Percentiles rank a stretch among this genome's conserved stretches.
Evolutionary conservation across 495 filamentous ascomycete species (phyloP).

Genomic region (Acidomyces sp.): DNA sequence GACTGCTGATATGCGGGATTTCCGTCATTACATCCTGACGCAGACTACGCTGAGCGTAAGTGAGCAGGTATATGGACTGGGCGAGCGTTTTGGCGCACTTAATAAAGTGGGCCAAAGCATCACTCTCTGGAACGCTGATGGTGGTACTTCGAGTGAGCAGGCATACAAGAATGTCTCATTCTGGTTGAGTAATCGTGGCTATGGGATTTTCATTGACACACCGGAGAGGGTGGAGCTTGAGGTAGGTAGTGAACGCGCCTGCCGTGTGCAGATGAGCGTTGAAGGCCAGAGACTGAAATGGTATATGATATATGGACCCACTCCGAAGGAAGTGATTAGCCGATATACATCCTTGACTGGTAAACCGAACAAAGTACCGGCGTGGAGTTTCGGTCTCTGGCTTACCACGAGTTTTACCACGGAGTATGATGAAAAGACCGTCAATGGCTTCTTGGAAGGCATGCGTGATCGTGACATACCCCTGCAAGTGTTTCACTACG

Average conservation of each 20-base stretch:
- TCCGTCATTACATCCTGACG: constrained; percentile 9
- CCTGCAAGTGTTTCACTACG: constrained; percentile 58
- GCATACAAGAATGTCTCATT: constrained; percentile 67
- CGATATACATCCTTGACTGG: constrained; percentile 53
- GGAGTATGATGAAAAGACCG: constrained; percentile 50
- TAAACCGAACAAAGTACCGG: constrained; percentile 43
- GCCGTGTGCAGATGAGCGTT: constrained; percentile 47
- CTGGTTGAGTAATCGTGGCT: constrained; percentile 53
- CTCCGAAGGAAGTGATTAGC: constrained; percentile 52
- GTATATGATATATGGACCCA: constrained; percentile 53
- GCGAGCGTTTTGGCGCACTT: constrained; percentile 57
- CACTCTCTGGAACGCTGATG: constrained; percentile 59
- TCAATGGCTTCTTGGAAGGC: constrained; percentile 52
- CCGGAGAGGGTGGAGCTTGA: constrained; percentile 31
- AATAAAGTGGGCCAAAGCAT: constrained; percentile 58
- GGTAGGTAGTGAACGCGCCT: constrained; percentile 52
- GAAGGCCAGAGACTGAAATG: constrained; percentile 46
- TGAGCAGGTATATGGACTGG: constrained; percentile 56
- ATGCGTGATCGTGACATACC: constrained; percentile 54
- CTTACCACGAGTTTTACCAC: constrained; percentile 59
- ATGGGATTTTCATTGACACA: constrained; percentile 50
- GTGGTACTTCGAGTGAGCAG: constrained; percentile 55
- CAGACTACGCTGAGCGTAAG: constrained; percentile 46
- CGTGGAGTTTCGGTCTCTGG: constrained; percentile 62
- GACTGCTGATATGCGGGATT: constrained; percentile 18